Percentiles rank a stretch among this genome's conserved stretches.
Evolutionary conservation across 2,329 filamentous ascomycete genomes (phyloP).

Genomic region (Microcyclospora tardicrescens): DNA sequence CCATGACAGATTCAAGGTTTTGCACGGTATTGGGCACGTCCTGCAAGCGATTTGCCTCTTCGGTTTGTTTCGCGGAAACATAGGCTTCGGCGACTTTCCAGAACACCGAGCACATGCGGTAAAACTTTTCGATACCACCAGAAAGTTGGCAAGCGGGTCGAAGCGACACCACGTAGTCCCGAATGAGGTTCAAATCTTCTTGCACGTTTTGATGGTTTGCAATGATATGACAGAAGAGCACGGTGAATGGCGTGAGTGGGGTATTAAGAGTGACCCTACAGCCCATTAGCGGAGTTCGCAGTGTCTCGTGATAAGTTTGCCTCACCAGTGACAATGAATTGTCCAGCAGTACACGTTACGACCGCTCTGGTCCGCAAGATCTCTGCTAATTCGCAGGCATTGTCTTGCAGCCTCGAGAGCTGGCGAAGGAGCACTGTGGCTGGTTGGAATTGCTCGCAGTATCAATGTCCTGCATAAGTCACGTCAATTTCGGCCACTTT

Average conservation of each 20-base stretch:
- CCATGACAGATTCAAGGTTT: too few relatives aligned
- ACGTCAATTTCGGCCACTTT: too few relatives aligned
- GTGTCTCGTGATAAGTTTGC: not conserved
- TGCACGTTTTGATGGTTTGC: conserved; percentile 3
- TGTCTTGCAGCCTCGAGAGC: conserved; percentile 7
- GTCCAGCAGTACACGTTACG: conserved; percentile 5
- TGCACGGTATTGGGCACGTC: not conserved
- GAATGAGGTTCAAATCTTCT: conserved; percentile 10
- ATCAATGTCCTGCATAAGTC: too few relatives aligned
- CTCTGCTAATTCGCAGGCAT: conserved; percentile 3
- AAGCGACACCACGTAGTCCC: conserved; percentile 12
- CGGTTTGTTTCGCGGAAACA: conserved; percentile 7
- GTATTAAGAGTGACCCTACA: conserved; percentile 35
- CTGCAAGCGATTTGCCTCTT: conserved; percentile 1
- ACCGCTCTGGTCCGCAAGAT: conserved; percentile 1
- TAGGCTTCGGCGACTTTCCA: conserved; percentile 12
- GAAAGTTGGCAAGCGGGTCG: conserved; percentile 10
- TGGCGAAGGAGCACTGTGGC: conserved; percentile 6
- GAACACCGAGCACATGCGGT: conserved; percentile 11
- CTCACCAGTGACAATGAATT: conserved; percentile 6
- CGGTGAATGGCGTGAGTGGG: conserved; percentile 48
- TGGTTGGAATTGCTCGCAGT: conserved; percentile 4
- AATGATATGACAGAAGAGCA: conserved; percentile 35
- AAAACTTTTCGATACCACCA: conserved; percentile 10
- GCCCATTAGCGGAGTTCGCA: not conserved